Evolutionary conservation across 768 basidiomycete genomes (phyloP).

Genomic region (Amanita jacksonii): DNA sequence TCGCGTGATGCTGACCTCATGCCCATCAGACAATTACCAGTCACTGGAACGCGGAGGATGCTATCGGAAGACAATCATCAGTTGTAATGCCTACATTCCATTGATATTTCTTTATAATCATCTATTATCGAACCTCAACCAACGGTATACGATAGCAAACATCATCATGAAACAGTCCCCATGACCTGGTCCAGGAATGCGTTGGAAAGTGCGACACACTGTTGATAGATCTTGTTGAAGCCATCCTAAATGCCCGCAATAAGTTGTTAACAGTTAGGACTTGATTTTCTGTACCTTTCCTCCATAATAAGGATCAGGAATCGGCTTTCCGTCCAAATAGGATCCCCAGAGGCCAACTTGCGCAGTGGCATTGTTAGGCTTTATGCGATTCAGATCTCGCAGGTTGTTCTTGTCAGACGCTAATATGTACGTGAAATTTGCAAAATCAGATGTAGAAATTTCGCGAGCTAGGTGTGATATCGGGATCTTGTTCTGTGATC

Average conservation of each 20-base stretch:
- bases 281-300: constrained; percentile 36
- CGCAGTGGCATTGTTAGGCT: constrained; percentile 44
- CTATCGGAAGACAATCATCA: constrained; percentile 67
- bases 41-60: constrained; percentile 86
- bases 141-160: too few species aligned
- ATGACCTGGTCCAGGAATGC: constrained; percentile 69
- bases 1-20: constrained; percentile 2
- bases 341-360: constrained; percentile 74
- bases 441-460: constrained; percentile 59
- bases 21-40: constrained; percentile 78
- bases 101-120: constrained; percentile 20
- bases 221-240: constrained; percentile 72
- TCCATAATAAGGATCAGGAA: constrained; percentile 83
- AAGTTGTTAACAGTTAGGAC: too few species aligned
- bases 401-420: constrained; percentile 78
- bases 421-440: constrained; percentile 72
- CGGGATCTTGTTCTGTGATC: constrained; percentile 55
- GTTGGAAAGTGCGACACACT: constrained; percentile 63
- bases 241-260: constrained; percentile 32
- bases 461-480: constrained; percentile 65
- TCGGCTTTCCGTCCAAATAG: constrained; percentile 58
- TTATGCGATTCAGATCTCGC: constrained; percentile 44
- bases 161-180: constrained; percentile 14
- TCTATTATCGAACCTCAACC: too few species aligned
- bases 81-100: constrained; percentile 81